Base-by-base conservation (phyloP, 148 eudicot genomes). In the Suaeda aralocaspica region DNA sequence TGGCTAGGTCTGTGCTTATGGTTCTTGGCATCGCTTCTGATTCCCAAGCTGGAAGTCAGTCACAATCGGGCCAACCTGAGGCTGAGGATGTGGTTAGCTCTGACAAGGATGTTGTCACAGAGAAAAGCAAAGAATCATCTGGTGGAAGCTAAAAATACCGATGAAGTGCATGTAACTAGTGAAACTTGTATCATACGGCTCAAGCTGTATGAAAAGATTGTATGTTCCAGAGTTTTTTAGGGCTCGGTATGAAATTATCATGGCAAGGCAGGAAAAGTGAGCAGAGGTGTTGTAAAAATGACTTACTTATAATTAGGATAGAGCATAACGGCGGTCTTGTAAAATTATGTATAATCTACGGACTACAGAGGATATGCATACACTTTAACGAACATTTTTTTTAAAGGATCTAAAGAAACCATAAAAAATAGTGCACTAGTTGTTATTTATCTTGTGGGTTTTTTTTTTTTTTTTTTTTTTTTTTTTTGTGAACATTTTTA, bases 21-120 rank as follows among this genome's bases (percentile, higher is more conserved):
- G 90, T 86, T 59, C 90, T 92, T 29, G 96, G 98, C 81, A 75
- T 92, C 49, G 85, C 69, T 58, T 74, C 83, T 4, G 91, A 89
- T 24, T 42, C 90, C 66, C 87, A 82, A 78, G 68, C 72, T 64
- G 73, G 67, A 50, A 81, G 80, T 81, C 91, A 81, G 69, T 51
- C 80, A 29, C 88, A 83, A 79, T 63, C 87, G 34, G 76, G 77
- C 59, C 77, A 70, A 28, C 39, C 83, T 69, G 82, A 72, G 75
- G 74, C 74, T 44, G 83, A 66, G 39, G 91, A 84, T 64, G 73
- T 76, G 12, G 78, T 68, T 70, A 79, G 76, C 72, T 83, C 87
- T 12, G 92, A 85, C 48, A 85, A 82, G 67, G 92, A 85, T 46
- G 72, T 31, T 19, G 76, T 19, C 73, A 57, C 90, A 16, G 96